These are phyloP conservation scores for Yamadazyma spencermartinsiae DNA, from an alignment of 1,139 yeast species.

Conservation along the genomic window DNA sequence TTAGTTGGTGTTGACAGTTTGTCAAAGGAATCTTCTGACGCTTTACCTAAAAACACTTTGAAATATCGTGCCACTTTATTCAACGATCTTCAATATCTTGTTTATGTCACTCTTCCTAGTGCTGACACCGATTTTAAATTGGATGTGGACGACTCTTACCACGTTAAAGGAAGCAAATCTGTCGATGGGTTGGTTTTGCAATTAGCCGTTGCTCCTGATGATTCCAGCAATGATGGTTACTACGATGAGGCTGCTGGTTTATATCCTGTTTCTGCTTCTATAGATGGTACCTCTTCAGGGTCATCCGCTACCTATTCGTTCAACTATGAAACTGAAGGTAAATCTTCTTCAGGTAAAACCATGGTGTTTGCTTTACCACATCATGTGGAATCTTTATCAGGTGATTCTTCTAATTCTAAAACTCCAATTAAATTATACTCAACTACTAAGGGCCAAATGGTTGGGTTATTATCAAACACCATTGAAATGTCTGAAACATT, in stretches of 20 bases:
- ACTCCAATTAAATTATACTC: conserved; percentile 57
- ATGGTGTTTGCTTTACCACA: conserved; percentile 73
- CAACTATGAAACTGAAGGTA: conserved; percentile 53
- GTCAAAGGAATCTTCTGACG: conserved; percentile 44
- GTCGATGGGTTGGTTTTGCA: conserved; percentile 62
- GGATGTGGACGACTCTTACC: conserved; percentile 32
- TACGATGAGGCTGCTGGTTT: conserved; percentile 40
- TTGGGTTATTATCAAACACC: conserved; percentile 53
- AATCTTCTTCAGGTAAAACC: conserved; percentile 50
- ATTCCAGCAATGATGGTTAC: conserved; percentile 23
- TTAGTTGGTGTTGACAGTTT: conserved; percentile 53
- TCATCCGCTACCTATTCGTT: conserved; percentile 52
- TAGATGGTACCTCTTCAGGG: conserved; percentile 31
- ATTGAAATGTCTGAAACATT: conserved; percentile 54
- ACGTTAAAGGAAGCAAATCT: conserved; percentile 44
- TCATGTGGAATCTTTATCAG: conserved; percentile 54
- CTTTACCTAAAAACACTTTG: conserved; percentile 50
- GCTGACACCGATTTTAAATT: conserved; percentile 33
- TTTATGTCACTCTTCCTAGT: conserved; percentile 55
- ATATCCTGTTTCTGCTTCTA: conserved; percentile 35
- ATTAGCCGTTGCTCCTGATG: conserved; percentile 53
- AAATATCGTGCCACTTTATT: conserved; percentile 60
- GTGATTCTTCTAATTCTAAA: conserved; percentile 30
- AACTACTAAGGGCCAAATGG: conserved; percentile 67
- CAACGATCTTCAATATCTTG: conserved; percentile 53